Conservation (phyloP, 2,329 filamentous ascomycete genomes). For the Alternaria tenuissima region DNA sequence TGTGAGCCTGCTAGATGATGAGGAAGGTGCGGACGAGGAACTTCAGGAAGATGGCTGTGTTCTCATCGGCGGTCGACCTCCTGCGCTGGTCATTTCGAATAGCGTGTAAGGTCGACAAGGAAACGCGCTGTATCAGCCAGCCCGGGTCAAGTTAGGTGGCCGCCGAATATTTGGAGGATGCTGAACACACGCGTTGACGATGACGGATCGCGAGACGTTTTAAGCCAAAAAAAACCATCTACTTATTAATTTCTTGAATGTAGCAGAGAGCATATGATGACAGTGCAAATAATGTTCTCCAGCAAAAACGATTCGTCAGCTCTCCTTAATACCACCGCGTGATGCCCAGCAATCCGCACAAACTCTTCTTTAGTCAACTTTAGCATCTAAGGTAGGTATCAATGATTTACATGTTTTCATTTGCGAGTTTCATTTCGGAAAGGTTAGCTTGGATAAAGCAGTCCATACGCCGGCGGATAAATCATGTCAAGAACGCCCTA, state of each 20-base stretch:
- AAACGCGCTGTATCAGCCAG: slow-evolving; percentile 10
- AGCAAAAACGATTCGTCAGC: fast-evolving
- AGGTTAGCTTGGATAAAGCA: no score
- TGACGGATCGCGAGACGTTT: not conserved
- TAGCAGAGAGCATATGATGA: not conserved
- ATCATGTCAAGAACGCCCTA: no score
- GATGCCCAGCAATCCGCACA: no score
- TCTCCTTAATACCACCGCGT: no score
- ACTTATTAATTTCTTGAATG: not conserved
- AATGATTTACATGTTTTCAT: no score
- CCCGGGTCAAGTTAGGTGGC: slow-evolving; percentile 67
- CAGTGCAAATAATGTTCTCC: not conserved
- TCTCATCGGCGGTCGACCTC: slow-evolving; percentile 70
- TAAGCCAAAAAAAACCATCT: not conserved
- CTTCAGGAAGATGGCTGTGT: slow-evolving; percentile 68
- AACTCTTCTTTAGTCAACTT: no score
- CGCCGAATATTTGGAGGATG: slow-evolving; percentile 17
- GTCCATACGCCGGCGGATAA: fast-evolving
- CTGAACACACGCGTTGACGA: no score
- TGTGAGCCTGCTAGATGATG: slow-evolving; percentile 59
- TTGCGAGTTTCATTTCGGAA: no score
- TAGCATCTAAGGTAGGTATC: no score
- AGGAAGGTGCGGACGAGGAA: slow-evolving; percentile 67
- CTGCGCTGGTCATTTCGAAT: slow-evolving; percentile 54
- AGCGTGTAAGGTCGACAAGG: not conserved